phyloP scores from a whole-genome alignment of 495 filamentous ascomycete species.

The Amphirosellinia nigrospora region DNA sequence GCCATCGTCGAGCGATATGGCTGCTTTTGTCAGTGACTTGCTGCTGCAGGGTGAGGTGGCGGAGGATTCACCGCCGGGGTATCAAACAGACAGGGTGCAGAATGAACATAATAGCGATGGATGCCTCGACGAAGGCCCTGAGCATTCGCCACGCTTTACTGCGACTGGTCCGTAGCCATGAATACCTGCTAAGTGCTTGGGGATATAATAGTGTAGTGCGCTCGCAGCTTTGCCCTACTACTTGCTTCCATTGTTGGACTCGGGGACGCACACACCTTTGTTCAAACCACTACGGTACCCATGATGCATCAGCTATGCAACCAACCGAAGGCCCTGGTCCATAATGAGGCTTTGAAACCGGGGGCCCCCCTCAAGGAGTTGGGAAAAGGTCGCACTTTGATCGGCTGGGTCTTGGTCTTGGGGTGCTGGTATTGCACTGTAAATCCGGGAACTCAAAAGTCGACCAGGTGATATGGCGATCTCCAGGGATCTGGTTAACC shows the following conservation, averaged over 20 bases:
- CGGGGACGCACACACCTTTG: conserved; percentile 1
- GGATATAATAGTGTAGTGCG: not conserved
- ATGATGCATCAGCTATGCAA: conserved; percentile 9
- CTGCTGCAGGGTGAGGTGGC: conserved; percentile 30
- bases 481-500: conserved; percentile 21
- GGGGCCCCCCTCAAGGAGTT: conserved; percentile 18
- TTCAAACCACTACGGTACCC: not conserved
- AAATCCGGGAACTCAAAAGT: conserved; percentile 14
- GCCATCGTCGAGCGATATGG: conserved; percentile 24
- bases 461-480: conserved; percentile 19
- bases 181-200: not conserved
- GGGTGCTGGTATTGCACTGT: not conserved
- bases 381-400: conserved; percentile 17
- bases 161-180: not conserved
- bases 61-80: conserved; percentile 29
- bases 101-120: not conserved
- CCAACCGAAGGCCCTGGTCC: conserved; percentile 23
- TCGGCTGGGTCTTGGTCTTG: conserved; percentile 22
- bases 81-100: conserved; percentile 16
- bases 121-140: not conserved
- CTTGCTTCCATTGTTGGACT: conserved; percentile 4
- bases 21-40: conserved; percentile 24
- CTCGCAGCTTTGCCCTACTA: not conserved
- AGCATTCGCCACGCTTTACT: conserved; percentile 3
- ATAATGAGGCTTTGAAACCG: conserved; percentile 27